Evolutionary conservation across 306 rosid genomes (phyloP).

Genomic region (Heteromeles arbutifolia): DNA sequence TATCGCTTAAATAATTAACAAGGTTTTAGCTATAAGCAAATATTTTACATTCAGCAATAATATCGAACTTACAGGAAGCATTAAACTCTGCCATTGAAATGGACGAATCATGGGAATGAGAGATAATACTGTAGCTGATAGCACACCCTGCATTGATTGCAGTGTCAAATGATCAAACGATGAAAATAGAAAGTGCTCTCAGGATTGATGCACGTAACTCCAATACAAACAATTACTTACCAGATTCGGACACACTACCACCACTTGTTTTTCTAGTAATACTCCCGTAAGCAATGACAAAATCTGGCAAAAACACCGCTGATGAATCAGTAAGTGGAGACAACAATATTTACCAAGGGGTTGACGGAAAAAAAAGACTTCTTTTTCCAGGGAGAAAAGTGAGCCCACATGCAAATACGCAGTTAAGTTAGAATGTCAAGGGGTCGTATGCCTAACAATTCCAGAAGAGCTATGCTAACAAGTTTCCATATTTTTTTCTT

Average conservation of each 20-base stretch:
- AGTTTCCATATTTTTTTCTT: not conserved
- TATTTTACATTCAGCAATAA: not conserved
- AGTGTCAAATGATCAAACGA: slow-evolving; percentile 25
- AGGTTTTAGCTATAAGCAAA: not conserved
- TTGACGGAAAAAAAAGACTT: not conserved
- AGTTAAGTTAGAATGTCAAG: not conserved
- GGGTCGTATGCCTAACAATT: not conserved
- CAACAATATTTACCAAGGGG: not conserved
- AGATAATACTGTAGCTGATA: slow-evolving; percentile 69
- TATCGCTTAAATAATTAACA: not conserved
- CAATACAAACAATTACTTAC: slow-evolving; percentile 34
- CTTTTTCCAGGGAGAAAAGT: not conserved
- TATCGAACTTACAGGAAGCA: slow-evolving; percentile 78
- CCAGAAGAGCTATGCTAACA: not conserved
- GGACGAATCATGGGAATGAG: slow-evolving; percentile 88
- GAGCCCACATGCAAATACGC: not conserved
- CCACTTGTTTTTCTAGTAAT: slow-evolving; percentile 80
- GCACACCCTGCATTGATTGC: slow-evolving; percentile 69
- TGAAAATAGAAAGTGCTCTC: slow-evolving; percentile 3
- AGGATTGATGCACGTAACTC: not conserved
- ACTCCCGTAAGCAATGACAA: slow-evolving; percentile 68
- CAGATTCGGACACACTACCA: slow-evolving; percentile 69
- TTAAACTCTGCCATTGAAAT: slow-evolving; percentile 92
- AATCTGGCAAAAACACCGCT: slow-evolving; percentile 47
- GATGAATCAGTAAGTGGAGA: slow-evolving; percentile 2